A percentile compares a stretch with the other conserved stretches of the same genome.
These are phyloP conservation scores for Sporisorium graminicola DNA, from an alignment of 1,284 basidiomycete species.

Conservation along the genomic window DNA sequence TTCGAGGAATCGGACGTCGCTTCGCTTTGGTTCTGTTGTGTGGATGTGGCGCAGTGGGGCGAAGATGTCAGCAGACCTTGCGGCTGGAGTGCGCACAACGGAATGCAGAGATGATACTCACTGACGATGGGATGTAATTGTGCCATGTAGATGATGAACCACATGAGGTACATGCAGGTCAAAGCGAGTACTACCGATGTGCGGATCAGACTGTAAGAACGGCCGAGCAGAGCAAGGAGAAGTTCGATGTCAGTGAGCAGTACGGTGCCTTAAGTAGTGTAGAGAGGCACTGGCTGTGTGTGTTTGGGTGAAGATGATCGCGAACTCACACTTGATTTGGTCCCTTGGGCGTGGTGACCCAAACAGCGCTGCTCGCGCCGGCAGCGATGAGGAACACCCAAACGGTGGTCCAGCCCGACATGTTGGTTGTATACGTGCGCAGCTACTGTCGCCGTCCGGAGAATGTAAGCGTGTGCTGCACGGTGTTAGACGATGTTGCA, in stretches of 20 bases:
- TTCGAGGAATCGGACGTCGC: constrained; percentile 62
- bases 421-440: constrained; percentile 6
- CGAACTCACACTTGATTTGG: constrained; percentile 68
- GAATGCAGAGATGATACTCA: constrained; percentile 44
- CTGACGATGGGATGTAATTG: constrained; percentile 69
- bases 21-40: constrained; percentile 59
- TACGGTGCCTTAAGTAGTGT: too few relatives aligned
- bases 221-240: not conserved
- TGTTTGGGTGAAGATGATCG: too few relatives aligned
- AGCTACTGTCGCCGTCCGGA: not conserved
- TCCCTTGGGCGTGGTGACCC: constrained; percentile 65
- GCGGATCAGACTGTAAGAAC: constrained; percentile 60
- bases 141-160: constrained; percentile 69
- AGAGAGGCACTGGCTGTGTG: not conserved
- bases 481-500: not conserved
- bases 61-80: not conserved
- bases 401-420: constrained; percentile 68
- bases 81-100: not conserved
- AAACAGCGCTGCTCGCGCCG: constrained; percentile 51
- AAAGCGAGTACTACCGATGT: constrained; percentile 60
- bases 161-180: constrained; percentile 69
- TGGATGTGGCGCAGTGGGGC: not conserved
- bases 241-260: not conserved
- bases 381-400: constrained; percentile 62
- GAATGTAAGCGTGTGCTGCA: too few relatives aligned